These are phyloP conservation scores for Gorgonomyces haynaldii DNA, from an alignment of 192 early-diverging fungal species.

Conservation along the genomic window DNA sequence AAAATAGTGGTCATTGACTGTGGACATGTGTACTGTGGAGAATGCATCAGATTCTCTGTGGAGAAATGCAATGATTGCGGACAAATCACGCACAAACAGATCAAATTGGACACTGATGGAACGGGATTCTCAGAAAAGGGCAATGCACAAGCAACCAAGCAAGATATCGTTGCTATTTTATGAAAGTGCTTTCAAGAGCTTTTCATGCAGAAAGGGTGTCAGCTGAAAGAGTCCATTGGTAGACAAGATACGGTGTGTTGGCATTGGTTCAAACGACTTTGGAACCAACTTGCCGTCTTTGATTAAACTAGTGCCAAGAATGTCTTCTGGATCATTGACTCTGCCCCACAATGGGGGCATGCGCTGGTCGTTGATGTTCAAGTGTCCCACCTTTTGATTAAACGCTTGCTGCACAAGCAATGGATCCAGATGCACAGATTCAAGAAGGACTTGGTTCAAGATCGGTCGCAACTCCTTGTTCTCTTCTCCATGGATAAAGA, in stretches of 20 bases:
- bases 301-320: constrained; percentile 22
- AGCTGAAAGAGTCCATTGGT: constrained; percentile 27
- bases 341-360: constrained; percentile 23
- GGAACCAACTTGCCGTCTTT: constrained; percentile 14
- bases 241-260: constrained; percentile 28
- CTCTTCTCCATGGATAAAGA: no score
- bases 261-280: constrained; percentile 7
- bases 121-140: constrained; percentile 9
- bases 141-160: constrained; percentile 5
- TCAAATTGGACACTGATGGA: constrained; percentile 10
- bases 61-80: no score
- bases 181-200: constrained; percentile 14
- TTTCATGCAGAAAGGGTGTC: constrained; percentile 19
- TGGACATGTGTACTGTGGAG: constrained; percentile 11
- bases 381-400: constrained; percentile 28
- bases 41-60: constrained; percentile 7
- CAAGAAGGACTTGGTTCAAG: no score
- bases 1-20: constrained; percentile 9
- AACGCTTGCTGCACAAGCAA: no score
- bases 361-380: constrained; percentile 32
- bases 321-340: constrained; percentile 38
- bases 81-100: no score
- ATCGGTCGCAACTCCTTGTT: no score
- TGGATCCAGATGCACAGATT: no score
- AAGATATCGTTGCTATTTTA: not conserved